A percentile compares a stretch with the other conserved stretches of the same genome.
Conservation (phyloP, 495 filamentous ascomycete species). For the Tuber umbilicatum region DNA sequence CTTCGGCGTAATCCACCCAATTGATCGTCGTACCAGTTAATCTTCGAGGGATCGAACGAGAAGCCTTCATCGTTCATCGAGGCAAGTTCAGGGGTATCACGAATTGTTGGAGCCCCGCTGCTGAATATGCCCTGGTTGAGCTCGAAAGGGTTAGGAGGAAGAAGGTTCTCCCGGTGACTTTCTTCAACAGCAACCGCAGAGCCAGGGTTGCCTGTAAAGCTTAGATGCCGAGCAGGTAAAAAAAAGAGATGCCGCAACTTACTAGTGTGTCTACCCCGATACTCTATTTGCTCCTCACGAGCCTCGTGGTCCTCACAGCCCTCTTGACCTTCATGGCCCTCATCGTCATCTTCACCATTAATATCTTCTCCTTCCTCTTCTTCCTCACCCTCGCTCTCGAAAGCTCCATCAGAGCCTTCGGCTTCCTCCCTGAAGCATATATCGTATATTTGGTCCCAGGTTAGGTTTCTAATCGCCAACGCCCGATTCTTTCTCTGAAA, state of each 20-base stretch:
- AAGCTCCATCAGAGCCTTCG: neutral
- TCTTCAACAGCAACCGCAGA: neutral
- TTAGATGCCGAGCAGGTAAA: neutral
- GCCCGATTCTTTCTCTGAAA: neutral
- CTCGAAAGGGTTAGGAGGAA: neutral
- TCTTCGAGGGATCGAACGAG: neutral
- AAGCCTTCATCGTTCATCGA: neutral
- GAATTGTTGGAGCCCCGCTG: neutral
- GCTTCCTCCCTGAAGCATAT: slow-evolving; percentile 7
- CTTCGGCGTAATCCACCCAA: neutral
- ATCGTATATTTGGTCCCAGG: neutral
- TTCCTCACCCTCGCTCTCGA: neutral
- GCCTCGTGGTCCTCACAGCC: neutral
- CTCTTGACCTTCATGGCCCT: neutral
- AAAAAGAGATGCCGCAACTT: neutral
- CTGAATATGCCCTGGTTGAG: neutral
- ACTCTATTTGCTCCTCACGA: neutral
- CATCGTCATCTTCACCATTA: neutral
- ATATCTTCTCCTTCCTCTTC: neutral
- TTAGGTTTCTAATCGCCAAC: slow-evolving; percentile 1
- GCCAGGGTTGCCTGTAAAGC: neutral
- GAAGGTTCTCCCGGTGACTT: neutral
- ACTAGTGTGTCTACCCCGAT: neutral
- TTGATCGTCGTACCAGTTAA: neutral
- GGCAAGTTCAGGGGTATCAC: neutral